phyloP scores from a whole-genome alignment of 1,284 basidiomycete genomes.

The Flammula alnicola region DNA sequence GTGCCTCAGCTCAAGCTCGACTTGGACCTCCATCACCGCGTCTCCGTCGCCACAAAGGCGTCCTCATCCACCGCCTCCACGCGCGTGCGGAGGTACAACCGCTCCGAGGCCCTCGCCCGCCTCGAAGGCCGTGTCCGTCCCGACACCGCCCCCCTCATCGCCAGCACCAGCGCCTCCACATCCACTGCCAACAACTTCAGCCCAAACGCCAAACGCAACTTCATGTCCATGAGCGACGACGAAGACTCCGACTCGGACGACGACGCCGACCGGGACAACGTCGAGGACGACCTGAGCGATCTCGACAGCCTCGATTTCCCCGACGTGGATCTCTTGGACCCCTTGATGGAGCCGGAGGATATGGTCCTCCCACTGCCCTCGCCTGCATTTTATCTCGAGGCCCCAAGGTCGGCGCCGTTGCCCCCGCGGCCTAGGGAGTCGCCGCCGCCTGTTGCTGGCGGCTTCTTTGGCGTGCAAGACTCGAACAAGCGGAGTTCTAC shows the following conservation, averaged over 20 bases:
- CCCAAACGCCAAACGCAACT: slow-evolving; percentile 42
- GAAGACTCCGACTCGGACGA: slow-evolving; percentile 36
- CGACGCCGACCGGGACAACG: slow-evolving; percentile 23
- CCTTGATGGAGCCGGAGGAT: slow-evolving; percentile 39
- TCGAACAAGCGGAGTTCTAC: no score
- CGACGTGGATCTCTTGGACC: slow-evolving; percentile 21
- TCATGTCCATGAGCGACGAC: slow-evolving; percentile 70
- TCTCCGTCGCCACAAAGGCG: slow-evolving; percentile 35
- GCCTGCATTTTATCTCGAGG: slow-evolving; percentile 17
- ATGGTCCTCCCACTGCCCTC: slow-evolving; percentile 32
- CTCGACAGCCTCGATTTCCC: slow-evolving; percentile 21
- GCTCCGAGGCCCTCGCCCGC: slow-evolving; percentile 60
- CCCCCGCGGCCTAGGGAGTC: slow-evolving; percentile 19
- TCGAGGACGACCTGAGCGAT: slow-evolving; percentile 22
- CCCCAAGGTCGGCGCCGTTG: slow-evolving; percentile 22
- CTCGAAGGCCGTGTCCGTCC: slow-evolving; percentile 57
- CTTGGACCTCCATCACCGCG: slow-evolving; percentile 36
- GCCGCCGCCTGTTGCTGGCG: no score
- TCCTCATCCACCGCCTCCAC: slow-evolving; percentile 44
- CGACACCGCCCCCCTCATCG: slow-evolving; percentile 14
- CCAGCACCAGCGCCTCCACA: slow-evolving; percentile 7
- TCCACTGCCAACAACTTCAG: slow-evolving; percentile 2
- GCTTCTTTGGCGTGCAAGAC: no score
- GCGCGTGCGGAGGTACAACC: slow-evolving; percentile 39
- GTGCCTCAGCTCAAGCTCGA: slow-evolving; percentile 6